These are phyloP conservation scores for Chlamydomonas reinhardtii DNA, from an alignment of 163 green algal genomes.

Conservation along the genomic window DNA sequence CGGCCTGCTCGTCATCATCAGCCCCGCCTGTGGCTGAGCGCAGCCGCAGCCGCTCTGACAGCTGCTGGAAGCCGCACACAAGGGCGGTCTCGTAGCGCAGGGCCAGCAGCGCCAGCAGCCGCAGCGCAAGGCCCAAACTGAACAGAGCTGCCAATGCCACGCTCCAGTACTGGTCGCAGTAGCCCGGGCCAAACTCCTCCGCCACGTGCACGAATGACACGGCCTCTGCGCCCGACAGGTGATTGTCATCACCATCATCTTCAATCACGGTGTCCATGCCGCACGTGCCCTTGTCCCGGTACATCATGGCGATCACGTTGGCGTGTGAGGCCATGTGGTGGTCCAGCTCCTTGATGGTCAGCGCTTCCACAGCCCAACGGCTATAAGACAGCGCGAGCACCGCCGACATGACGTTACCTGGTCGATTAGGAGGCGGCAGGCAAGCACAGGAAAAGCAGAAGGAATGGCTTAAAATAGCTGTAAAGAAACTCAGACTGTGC, in stretches of 20 bases:
- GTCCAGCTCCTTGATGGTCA: constrained; percentile 13
- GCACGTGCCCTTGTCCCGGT: constrained; percentile 10
- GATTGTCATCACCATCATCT: background rate
- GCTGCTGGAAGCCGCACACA: background rate
- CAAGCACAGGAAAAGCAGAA: too few species aligned
- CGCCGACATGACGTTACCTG: background rate
- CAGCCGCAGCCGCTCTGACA: too few species aligned
- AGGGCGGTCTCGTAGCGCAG: constrained; percentile 1
- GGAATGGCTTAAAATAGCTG: too few species aligned
- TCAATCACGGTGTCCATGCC: background rate
- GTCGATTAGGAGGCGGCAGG: too few species aligned
- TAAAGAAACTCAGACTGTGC: too few species aligned
- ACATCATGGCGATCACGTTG: constrained; percentile 24
- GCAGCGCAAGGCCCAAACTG: background rate
- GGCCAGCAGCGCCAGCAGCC: background rate
- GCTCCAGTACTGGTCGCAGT: background rate
- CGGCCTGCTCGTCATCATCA: too few species aligned
- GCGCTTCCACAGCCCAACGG: constrained; percentile 27
- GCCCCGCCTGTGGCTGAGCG: too few species aligned
- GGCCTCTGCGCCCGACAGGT: background rate
- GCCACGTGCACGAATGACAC: background rate
- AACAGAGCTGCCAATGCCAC: background rate
- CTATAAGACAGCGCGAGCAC: constrained; percentile 14
- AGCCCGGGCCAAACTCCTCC: background rate
- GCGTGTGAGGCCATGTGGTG: constrained; percentile 19